phyloP scores from a whole-genome alignment of 2,329 filamentous ascomycete species.

The Fonsecaea monophora region DNA sequence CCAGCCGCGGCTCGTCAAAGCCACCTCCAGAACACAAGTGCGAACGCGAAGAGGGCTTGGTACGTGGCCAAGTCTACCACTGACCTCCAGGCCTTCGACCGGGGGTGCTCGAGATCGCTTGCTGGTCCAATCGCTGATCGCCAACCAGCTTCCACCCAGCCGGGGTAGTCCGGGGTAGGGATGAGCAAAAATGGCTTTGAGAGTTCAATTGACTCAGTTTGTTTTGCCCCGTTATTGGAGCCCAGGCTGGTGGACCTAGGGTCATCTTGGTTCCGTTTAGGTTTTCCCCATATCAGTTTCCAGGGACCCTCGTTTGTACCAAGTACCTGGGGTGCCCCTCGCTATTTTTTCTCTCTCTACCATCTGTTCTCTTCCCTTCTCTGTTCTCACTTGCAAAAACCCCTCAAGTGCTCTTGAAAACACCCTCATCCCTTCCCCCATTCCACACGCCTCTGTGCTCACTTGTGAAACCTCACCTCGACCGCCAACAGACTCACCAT shows the following conservation, averaged over 20 bases:
- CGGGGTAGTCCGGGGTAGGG: conserved; percentile 32
- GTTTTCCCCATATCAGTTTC: conserved; percentile 31
- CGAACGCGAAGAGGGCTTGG: background rate
- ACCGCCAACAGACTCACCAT: conserved; percentile 1
- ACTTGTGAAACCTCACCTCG: background rate
- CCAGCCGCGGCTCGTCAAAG: conserved; percentile 1
- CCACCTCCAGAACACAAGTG: background rate
- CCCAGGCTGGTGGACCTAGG: conserved; percentile 9
- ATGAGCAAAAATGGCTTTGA: conserved; percentile 18
- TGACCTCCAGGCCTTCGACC: conserved; percentile 23
- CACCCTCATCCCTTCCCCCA: background rate
- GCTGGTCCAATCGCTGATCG: conserved; percentile 24
- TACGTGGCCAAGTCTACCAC: background rate
- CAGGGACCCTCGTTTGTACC: conserved; percentile 18
- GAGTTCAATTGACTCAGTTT: background rate
- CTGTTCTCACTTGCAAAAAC: background rate
- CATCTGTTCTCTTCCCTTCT: conserved; percentile 7
- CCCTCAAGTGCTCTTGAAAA: background rate
- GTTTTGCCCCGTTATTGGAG: conserved; percentile 6
- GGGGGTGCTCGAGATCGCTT: conserved; percentile 6
- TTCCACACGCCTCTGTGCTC: background rate
- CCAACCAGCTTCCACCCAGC: conserved; percentile 9
- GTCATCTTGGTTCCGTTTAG: conserved; percentile 25
- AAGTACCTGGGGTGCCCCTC: conserved; percentile 1
- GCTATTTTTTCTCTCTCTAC: conserved; percentile 6